These are phyloP conservation scores for Phlebiopsis flavidoalba DNA, from an alignment of 768 basidiomycete genomes.

Conservation along the genomic window DNA sequence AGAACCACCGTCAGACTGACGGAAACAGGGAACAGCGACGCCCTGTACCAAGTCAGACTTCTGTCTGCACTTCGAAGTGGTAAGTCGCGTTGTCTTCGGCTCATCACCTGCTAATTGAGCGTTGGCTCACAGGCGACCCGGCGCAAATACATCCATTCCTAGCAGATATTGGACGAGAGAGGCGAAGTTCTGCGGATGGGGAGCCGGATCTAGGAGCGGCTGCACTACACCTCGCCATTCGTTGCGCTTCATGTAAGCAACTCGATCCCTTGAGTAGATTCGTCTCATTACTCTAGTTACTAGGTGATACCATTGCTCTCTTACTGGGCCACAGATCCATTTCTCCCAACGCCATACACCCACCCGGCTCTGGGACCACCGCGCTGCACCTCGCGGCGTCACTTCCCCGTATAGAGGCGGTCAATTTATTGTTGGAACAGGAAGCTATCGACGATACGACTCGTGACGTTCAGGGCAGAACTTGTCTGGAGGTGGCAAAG, in stretches of 20 bases:
- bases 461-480: constrained; percentile 60
- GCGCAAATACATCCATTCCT: constrained; percentile 78
- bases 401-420: constrained; percentile 66
- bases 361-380: constrained; percentile 64
- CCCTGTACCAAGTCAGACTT: constrained; percentile 38
- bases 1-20: not conserved
- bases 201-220: constrained; percentile 65
- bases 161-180: constrained; percentile 67
- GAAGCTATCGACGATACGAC: constrained; percentile 76
- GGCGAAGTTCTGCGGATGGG: constrained; percentile 41
- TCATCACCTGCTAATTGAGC: not conserved
- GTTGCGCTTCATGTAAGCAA: constrained; percentile 61
- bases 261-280: not conserved
- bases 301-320: constrained; percentile 63
- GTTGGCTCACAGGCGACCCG: constrained; percentile 52
- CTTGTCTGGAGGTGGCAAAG: constrained; percentile 68
- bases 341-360: constrained; percentile 74
- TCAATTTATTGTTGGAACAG: constrained; percentile 73
- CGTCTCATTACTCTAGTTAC: not conserved
- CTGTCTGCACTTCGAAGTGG: constrained; percentile 37
- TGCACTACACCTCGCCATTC: constrained; percentile 77
- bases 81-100: constrained; percentile 13
- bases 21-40: constrained; percentile 18
- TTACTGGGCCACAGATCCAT: constrained; percentile 71
- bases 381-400: constrained; percentile 73